Evolutionary conservation across 1,284 basidiomycete species (phyloP).

Genomic region (Tilletia caries): DNA sequence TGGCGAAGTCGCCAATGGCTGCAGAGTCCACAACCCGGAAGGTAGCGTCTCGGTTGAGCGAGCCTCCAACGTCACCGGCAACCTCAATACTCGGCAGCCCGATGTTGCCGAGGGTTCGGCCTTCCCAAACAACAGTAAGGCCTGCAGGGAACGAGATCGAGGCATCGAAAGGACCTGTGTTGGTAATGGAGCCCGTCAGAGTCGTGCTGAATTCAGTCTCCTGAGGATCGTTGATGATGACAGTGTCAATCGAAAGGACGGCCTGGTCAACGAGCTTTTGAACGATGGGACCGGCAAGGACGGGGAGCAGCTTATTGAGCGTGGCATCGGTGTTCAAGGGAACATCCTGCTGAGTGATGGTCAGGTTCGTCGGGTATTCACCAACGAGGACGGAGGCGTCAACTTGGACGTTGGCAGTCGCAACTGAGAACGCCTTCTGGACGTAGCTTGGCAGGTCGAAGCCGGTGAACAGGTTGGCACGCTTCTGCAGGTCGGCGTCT

Average conservation of each 20-base stretch:
- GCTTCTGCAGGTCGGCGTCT: conserved; percentile 55
- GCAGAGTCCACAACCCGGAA: conserved; percentile 66
- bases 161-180: conserved; percentile 74
- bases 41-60: conserved; percentile 61
- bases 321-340: conserved; percentile 65
- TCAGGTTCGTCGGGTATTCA: conserved; percentile 65
- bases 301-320: conserved; percentile 66
- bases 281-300: conserved; percentile 74
- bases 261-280: conserved; percentile 69
- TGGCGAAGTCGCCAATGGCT: conserved; percentile 67
- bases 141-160: conserved; percentile 67
- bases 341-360: conserved; percentile 64
- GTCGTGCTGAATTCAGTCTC: conserved; percentile 65
- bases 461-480: conserved; percentile 56
- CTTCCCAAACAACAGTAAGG: conserved; percentile 65
- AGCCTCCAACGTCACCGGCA: conserved; percentile 63
- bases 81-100: conserved; percentile 61
- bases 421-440: conserved; percentile 65
- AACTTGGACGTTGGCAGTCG: conserved; percentile 65
- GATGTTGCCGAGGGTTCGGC: conserved; percentile 64
- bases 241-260: conserved; percentile 55
- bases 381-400: conserved; percentile 64
- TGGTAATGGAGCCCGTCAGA: conserved; percentile 66
- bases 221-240: conserved; percentile 49
- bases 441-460: conserved; percentile 69